Base-by-base conservation (phyloP, 2,329 filamentous ascomycete genomes). In the Claviceps purpurea region DNA sequence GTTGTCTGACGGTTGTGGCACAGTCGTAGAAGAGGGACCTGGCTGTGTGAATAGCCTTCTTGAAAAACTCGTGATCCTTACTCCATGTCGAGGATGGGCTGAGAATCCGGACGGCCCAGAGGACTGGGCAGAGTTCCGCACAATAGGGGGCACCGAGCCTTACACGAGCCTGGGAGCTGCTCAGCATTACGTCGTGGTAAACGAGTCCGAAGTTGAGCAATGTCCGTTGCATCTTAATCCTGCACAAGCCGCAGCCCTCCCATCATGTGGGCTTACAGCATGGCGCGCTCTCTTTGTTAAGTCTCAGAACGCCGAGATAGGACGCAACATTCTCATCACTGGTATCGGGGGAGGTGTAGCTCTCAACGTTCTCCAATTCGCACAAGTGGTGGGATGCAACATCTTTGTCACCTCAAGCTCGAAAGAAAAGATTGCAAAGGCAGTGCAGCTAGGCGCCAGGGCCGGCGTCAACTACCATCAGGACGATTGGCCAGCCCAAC, bases 331-430 rank as follows among this genome's bases (percentile, higher is more conserved):
- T 4, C 72, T 97, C 37, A 70, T 97, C 43, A 96, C 91, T 3
- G 91, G 91, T 0, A 94, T 97, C 66, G 91, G 91, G 38, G 91
- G 91, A 40, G 91, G 91, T 44, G 91, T 96, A 1, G 91, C 91
- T 38, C 71, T 96, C 52, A 84, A 87, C 72, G 85, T 79, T 6
- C 70, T 96, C 59, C 76, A 87, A 65, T 95, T 94, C 68, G 89
- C 81, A 10, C 81, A 83, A 11, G 88, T 80, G 8, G 70, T 80
- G 57, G 87, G 89, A 38, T 80, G 83, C 60, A 81, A 83, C 64
- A 85, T 91, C n/a, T 95, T 76, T 62, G 89, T 95, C 52, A 91
- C 84, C 2, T 88, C 82, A 52, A 82, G 87, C 11, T 83, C 81
- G 56, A 68, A 79, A 57, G 81, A 77, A 59, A 95, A 95, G 75